Conservation (phyloP, 805 yeast species). For the Suhomyces pyralidae region DNA sequence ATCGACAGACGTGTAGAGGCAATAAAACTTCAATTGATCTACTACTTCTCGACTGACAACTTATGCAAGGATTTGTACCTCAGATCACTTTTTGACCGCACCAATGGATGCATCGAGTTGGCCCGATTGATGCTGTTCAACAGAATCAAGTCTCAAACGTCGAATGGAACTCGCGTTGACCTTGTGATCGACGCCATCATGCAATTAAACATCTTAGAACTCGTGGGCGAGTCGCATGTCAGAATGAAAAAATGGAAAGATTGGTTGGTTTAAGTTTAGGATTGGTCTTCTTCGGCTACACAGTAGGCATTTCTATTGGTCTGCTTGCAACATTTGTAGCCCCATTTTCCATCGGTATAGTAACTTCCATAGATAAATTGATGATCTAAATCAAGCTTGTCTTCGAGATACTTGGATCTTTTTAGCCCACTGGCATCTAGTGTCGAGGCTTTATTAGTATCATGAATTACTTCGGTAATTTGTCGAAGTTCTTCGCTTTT, state of each 20-base stretch:
- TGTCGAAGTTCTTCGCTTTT: neutral
- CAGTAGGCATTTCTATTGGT: slow-evolving; percentile 31
- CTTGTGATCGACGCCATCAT: slow-evolving; percentile 10
- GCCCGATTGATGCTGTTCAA: slow-evolving; percentile 15
- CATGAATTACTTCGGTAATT: neutral
- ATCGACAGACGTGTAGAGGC: neutral
- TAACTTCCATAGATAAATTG: slow-evolving; percentile 45
- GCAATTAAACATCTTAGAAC: slow-evolving; percentile 10
- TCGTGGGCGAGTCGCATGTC: slow-evolving; percentile 6
- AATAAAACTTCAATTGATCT: slow-evolving; percentile 13
- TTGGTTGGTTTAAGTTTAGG: slow-evolving; percentile 12
- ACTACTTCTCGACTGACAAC: slow-evolving; percentile 23
- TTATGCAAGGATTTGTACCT: slow-evolving; percentile 20
- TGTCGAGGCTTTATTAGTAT: neutral
- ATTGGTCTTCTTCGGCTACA: neutral
- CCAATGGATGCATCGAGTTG: slow-evolving; percentile 16
- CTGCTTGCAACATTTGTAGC: slow-evolving; percentile 41
- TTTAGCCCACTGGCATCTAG: slow-evolving; percentile 7
- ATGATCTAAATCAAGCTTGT: slow-evolving; percentile 36
- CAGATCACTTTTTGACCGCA: slow-evolving; percentile 13
- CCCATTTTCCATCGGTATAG: slow-evolving; percentile 42
- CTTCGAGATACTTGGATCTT: slow-evolving; percentile 33
- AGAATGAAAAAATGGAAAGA: slow-evolving; percentile 16
- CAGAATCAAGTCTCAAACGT: slow-evolving; percentile 14
- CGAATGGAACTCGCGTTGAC: slow-evolving; percentile 10